phyloP scores from a whole-genome alignment of 2,329 filamentous ascomycete genomes.

The Nothophoma quercina region DNA sequence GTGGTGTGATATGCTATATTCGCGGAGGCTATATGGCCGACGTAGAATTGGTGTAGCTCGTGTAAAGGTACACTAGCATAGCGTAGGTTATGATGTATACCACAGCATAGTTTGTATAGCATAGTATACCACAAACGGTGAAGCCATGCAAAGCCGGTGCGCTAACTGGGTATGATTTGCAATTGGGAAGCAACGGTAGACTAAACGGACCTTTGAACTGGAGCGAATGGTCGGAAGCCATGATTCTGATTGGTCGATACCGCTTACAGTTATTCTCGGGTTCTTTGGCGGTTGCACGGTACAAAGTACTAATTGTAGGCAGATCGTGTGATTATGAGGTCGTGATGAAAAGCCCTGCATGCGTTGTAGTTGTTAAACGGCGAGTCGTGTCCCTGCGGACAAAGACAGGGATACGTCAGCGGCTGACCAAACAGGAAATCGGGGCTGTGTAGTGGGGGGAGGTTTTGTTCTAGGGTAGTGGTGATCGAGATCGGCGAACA shows the following conservation, averaged over 20 bases:
- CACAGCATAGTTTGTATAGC: background rate
- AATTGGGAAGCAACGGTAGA: no score
- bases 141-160: background rate
- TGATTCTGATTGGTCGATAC: constrained; percentile 3
- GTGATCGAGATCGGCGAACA: background rate
- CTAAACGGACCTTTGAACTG: constrained; percentile 15
- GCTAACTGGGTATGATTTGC: no score
- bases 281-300: background rate
- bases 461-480: background rate
- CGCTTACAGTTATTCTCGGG: no score
- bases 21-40: background rate
- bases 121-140: background rate
- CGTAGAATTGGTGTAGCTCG: background rate
- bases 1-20: background rate
- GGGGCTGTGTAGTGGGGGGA: background rate
- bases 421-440: background rate
- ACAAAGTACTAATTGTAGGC: background rate
- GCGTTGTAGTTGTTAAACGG: constrained; percentile 2
- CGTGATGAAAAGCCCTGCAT: background rate
- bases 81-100: background rate
- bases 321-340: constrained; percentile 11
- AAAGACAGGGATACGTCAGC: constrained; percentile 7
- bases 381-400: background rate
- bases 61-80: constrained; percentile 7
- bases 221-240: constrained; percentile 2